Evolutionary conservation across 306 rosid genomes (phyloP).

Genomic region (Vigna hirtella): DNA sequence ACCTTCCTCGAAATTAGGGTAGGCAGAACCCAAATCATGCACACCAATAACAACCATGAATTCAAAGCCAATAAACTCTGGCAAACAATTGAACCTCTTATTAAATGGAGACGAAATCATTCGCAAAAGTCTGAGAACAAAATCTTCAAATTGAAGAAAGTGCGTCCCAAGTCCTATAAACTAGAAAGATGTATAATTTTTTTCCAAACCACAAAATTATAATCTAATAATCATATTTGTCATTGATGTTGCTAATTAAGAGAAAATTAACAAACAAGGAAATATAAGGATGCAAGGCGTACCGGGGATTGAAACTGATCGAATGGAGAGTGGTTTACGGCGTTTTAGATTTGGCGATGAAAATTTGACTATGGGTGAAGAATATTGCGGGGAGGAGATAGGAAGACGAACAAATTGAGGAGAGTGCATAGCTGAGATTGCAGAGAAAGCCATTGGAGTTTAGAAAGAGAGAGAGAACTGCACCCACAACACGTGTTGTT

Average conservation of each 20-base stretch:
- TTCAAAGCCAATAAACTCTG: background rate
- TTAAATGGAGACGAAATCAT: background rate
- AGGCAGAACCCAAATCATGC: slow-evolving; percentile 5
- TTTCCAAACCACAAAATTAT: background rate
- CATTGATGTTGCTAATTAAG: background rate
- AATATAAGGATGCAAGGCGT: background rate
- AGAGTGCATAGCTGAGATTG: slow-evolving; percentile 37
- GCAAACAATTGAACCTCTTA: background rate
- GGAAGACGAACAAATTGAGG: slow-evolving; percentile 62
- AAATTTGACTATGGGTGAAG: slow-evolving; percentile 51
- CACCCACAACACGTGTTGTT: background rate
- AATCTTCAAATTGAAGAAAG: background rate
- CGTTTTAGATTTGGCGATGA: slow-evolving; percentile 52
- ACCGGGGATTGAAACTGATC: slow-evolving; percentile 75
- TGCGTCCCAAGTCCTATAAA: background rate
- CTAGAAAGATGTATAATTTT: background rate
- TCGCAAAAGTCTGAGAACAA: background rate
- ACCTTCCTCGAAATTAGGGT: slow-evolving; percentile 9
- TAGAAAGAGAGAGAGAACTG: background rate
- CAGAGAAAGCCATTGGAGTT: slow-evolving; percentile 74
- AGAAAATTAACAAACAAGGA: background rate
- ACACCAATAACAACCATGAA: background rate
- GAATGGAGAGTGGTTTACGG: slow-evolving; percentile 63
- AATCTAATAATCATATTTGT: background rate
- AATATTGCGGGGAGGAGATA: slow-evolving; percentile 40